Base-by-base conservation (phyloP, 2,329 filamentous ascomycete species). In the Hirsutella thompsonii region DNA sequence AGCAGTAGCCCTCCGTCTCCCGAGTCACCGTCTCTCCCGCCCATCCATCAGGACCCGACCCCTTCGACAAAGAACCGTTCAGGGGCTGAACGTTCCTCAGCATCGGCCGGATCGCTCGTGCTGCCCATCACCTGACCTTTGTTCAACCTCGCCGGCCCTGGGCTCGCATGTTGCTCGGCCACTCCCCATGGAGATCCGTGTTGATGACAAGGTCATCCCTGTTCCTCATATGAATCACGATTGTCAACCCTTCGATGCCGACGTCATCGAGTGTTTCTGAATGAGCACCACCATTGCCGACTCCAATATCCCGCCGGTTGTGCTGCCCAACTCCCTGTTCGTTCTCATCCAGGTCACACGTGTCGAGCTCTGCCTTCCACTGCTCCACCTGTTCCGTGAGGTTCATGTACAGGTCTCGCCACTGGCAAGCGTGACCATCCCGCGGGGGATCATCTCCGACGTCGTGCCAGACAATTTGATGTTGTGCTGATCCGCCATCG, bases 121-220 rank as follows among this genome's bases (percentile, higher is more conserved):
- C 5, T 8, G 28, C 32, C 32, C 14, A 33, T 16, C 32, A 16
- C n/a, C 30, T 32, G 30, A 32, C 30, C 6, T 13, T 16, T 8
- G 14, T 16, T 33, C n/a, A 33, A 33, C 16, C 32, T 33, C 32
- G 32, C 32, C 14, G 32, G 3, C 32, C 32, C 32, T 33, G 32
- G 8, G 20, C 30, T 40, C 21, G 30, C 23, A 14, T 21, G 18
- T 23, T 20, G 9, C 14, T 26, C 40, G 29, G n/a, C 9, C 23
- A n/a, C 4, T 30, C 19, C 8, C 39, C 39, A 20, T 29, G 39
- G 51, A 71, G 54, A 49, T 71, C 64, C 3, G 69, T 72, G 41
- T 68, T 69, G 49, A 74, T 67, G 37, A 72, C 62, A 49, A 74
- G 48, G 45, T 74, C 69, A 37, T 72, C 68, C 52, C 61, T 67